Percentiles rank a stretch among this genome's conserved stretches.
phyloP scores from a whole-genome alignment of 2,329 filamentous ascomycete genomes.

The Pyricularia sp. region DNA sequence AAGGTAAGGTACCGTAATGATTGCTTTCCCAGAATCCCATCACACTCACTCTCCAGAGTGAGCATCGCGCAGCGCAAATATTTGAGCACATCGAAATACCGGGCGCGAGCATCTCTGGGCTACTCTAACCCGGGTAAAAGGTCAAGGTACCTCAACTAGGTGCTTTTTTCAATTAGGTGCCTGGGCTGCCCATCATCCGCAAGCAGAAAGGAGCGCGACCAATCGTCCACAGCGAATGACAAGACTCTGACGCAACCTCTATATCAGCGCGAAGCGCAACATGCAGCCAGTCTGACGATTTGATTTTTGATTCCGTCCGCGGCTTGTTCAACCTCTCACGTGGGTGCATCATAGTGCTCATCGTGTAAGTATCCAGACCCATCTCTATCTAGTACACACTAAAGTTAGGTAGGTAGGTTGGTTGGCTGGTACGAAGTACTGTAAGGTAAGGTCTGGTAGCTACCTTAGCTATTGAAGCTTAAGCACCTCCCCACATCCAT shows the following conservation, averaged over 20 bases:
- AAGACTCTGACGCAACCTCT: background rate
- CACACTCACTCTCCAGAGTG: background rate
- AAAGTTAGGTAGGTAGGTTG: too few species aligned
- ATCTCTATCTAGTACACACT: too few species aligned
- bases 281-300: background rate
- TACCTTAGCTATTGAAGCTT: background rate
- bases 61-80: background rate
- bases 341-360: too few species aligned
- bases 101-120: background rate
- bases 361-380: background rate
- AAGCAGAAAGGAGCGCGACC: background rate
- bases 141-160: background rate
- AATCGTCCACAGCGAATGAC: background rate
- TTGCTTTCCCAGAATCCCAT: background rate
- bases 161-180: background rate
- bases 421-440: background rate
- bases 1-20: too few species aligned
- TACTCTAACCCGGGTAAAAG: background rate
- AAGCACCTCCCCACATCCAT: background rate
- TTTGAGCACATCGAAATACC: background rate
- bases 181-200: background rate
- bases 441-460: background rate
- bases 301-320: background rate
- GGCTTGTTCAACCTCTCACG: background rate
- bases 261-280: background rate